Base-by-base conservation (phyloP, 108 stramenopile species). In the Fragilaria radians region DNA sequence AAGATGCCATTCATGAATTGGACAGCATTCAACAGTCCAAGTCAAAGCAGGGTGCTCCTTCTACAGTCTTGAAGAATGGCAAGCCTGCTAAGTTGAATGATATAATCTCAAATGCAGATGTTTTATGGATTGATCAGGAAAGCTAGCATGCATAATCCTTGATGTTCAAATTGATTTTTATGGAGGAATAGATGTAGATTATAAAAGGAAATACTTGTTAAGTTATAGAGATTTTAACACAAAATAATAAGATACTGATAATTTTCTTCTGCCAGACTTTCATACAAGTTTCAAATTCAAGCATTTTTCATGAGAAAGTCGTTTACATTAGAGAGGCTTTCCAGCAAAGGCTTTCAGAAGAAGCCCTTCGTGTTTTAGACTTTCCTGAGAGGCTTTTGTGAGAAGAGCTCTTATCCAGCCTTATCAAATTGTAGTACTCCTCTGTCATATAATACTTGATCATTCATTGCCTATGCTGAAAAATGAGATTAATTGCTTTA, bases 51-150 rank as follows among this genome's bases (percentile, higher is more conserved):
- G 49, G 36, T 0, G 5, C 46, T 23, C 2, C 14, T 29, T 59
- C 58, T 9, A 28, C 49, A 24, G 47, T 85, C 17, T 76, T 74
- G 57, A 28, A 63, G 32, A 88, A 88, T 70, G 86, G 86, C 19
- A 31, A 60, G 30, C 23, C 50, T 18, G 71, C 66, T 0, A 25
- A 50, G 4, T 24, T 73, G 32, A 69, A 73, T 7, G 81, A 84
- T n/a, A 21, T 57, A 27, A 67, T 88, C 7, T 26, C 28, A 46
- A 88, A 84, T 67, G 86, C 83, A n/a, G 86, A 88, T 71, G 81
- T 88, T 28, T 46, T 88, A n/a, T 50, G 73, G 4, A 26, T 68
- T 26, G 52, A 25, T 1, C 7, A 36, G 26, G 59, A 67, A 27
- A 59, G 2, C 3, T 28, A 5, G 2, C 25, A 24, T n/a, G 27